These are phyloP conservation scores for Verticillium alfalfae DNA, from an alignment of 2,329 filamentous ascomycete species.

Conservation along the genomic window DNA sequence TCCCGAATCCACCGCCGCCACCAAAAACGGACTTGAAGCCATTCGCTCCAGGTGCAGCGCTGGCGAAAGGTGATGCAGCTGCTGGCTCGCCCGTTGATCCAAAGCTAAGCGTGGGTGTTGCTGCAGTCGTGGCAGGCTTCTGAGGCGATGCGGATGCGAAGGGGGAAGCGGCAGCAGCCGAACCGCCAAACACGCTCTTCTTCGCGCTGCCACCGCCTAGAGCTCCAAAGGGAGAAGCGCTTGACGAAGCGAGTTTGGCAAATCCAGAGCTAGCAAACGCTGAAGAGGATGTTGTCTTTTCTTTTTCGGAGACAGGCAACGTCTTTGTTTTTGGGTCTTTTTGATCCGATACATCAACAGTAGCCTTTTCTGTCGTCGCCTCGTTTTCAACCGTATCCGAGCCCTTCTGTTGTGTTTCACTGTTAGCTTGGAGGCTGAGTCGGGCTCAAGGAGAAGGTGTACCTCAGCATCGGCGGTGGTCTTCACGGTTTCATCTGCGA, in stretches of 20 bases:
- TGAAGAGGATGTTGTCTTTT: constrained; percentile 26
- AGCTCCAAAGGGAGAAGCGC: constrained; percentile 58
- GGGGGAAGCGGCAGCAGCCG: constrained; percentile 16
- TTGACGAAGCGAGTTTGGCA: constrained; percentile 56
- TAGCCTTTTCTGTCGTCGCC: neutral
- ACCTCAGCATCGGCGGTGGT: neutral
- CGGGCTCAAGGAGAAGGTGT: constrained; percentile 4
- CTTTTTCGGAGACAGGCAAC: constrained; percentile 12
- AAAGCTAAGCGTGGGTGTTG: constrained; percentile 44
- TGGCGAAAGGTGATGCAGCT: constrained; percentile 41
- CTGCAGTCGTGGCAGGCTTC: constrained; percentile 18
- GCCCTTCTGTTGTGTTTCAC: constrained; percentile 7
- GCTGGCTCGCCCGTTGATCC: constrained; percentile 31
- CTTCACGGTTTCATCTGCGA: constrained; percentile 13
- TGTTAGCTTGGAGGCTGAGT: neutral
- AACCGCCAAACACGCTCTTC: constrained; percentile 40
- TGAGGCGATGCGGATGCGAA: constrained; percentile 21
- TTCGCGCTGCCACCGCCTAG: constrained; percentile 38
- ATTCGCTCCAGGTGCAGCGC: constrained; percentile 28
- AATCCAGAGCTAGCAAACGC: constrained; percentile 67
- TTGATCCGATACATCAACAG: neutral
- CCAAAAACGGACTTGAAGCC: constrained; percentile 43
- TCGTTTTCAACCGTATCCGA: neutral
- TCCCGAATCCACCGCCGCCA: constrained; percentile 16
- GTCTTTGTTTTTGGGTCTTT: neutral